Conservation (phyloP, 257 asterid species). For the Agastache rugosa region DNA sequence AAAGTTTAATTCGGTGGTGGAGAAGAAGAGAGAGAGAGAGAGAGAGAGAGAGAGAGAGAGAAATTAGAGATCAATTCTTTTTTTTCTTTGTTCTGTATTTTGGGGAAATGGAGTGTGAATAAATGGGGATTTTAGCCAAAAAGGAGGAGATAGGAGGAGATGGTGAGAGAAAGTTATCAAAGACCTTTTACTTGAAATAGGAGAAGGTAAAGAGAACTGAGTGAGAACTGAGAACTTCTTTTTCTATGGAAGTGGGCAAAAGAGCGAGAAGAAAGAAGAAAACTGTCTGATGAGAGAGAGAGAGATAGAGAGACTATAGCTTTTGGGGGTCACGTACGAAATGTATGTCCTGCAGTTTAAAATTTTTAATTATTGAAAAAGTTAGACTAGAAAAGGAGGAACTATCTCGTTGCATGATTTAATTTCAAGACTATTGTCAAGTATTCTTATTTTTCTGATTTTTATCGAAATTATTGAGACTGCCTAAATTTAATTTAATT, state of each 20-base stretch:
- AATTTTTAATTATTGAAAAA: conserved; percentile 20
- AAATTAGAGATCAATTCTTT: background rate
- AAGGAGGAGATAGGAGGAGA: conserved; percentile 44
- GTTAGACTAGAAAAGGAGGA: background rate
- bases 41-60: background rate
- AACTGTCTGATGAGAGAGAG: background rate
- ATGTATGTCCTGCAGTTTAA: conserved; percentile 6
- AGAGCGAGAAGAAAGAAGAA: no score
- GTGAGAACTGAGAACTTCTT: conserved; percentile 10
- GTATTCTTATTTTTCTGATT: background rate
- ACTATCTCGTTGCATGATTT: background rate
- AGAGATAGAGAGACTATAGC: background rate
- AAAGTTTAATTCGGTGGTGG: background rate
- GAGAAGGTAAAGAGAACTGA: conserved; percentile 24
- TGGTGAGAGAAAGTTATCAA: conserved; percentile 29
- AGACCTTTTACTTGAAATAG: conserved; percentile 39
- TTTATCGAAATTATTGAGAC: no score
- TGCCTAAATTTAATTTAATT: no score
- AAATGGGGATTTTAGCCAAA: conserved; percentile 40
- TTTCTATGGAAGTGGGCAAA: conserved; percentile 17
- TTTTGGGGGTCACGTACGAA: conserved; percentile 3
- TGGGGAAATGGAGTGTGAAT: conserved; percentile 44
- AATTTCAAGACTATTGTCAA: background rate
- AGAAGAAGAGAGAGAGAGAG: conserved; percentile 5
- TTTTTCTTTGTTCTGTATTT: background rate